phyloP scores from a whole-genome alignment of 164 flowering plant species.

The Hamamelis virginiana region DNA sequence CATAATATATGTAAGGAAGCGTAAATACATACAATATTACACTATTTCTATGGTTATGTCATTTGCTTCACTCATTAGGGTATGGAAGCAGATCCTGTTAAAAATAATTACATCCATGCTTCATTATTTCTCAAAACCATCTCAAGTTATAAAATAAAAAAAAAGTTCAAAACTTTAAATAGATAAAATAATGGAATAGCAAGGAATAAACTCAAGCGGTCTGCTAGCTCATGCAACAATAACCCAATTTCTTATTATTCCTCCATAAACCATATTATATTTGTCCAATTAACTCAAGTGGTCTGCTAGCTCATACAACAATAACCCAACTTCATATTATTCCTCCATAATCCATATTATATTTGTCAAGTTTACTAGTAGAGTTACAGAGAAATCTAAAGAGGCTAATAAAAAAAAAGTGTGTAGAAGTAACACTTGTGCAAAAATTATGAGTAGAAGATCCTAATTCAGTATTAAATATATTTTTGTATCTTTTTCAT shows the following conservation, averaged over 20 bases:
- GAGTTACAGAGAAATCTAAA: background rate
- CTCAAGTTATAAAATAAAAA: background rate
- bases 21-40: too few species aligned
- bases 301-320: too few species aligned
- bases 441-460: background rate
- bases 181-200: background rate
- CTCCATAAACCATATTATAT: too few species aligned
- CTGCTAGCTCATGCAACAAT: background rate
- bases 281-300: too few species aligned
- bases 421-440: background rate
- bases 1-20: too few species aligned
- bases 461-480: background rate
- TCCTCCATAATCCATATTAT: too few species aligned
- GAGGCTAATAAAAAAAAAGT: background rate
- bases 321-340: too few species aligned
- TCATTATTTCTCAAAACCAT: background rate
- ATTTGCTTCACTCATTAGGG: too few species aligned
- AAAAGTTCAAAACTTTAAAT: background rate
- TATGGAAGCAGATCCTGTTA: too few species aligned
- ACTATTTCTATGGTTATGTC: too few species aligned
- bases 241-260: background rate
- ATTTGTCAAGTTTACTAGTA: background rate
- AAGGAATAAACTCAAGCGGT: background rate
- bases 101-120: too few species aligned
- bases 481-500: too few species aligned